These are phyloP conservation scores for Fusarium oligoseptatum DNA, from an alignment of 2,329 filamentous ascomycete genomes.

Conservation along the genomic window DNA sequence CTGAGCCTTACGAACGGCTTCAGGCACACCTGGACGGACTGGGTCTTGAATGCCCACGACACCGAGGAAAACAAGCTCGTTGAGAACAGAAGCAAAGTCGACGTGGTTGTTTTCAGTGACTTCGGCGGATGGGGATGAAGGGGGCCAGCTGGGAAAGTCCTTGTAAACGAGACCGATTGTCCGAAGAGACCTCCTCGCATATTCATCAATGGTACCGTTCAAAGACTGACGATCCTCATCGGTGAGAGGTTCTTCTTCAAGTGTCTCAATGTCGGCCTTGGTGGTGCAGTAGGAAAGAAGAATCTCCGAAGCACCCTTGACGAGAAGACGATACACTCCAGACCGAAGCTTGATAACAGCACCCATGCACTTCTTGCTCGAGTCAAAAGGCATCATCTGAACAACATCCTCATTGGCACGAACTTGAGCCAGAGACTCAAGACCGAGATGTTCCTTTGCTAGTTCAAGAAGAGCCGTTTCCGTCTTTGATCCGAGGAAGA, in stretches of 20 bases:
- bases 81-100: not conserved
- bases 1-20: not conserved
- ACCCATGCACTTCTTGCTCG: conserved; percentile 66
- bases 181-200: not conserved
- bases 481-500: not conserved
- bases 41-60: not conserved
- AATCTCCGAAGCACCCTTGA: not conserved
- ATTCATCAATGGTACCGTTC: not conserved
- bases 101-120: not conserved
- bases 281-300: not conserved
- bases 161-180: not conserved
- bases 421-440: not conserved
- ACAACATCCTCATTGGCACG: conserved; percentile 58
- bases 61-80: not conserved
- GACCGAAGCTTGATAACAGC: conserved; percentile 60
- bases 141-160: not conserved
- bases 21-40: not conserved
- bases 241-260: not conserved
- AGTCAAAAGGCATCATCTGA: conserved; percentile 67
- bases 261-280: not conserved
- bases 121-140: not conserved
- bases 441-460: not conserved
- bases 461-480: not conserved
- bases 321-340: not conserved
- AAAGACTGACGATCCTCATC: not conserved